Conservation (phyloP, 2,329 filamentous ascomycete genomes). For the Epichloe sp. region DNA sequence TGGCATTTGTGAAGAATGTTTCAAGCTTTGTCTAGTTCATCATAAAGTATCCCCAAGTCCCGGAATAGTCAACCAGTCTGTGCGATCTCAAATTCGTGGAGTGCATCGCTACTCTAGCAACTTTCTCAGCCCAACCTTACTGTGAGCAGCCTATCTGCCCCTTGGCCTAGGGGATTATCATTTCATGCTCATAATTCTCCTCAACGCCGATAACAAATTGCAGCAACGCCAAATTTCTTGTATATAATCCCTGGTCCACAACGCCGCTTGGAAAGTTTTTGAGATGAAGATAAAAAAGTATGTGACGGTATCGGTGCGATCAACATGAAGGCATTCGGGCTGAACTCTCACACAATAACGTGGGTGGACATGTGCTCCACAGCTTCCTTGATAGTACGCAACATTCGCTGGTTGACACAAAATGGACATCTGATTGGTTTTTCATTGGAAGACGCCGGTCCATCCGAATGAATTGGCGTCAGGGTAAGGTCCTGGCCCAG, state of each 20-base stretch:
- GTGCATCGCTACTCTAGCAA: not conserved
- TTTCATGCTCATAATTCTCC: not conserved
- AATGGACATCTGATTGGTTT: conserved; percentile 44
- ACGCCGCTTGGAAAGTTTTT: not conserved
- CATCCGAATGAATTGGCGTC: conserved; percentile 40
- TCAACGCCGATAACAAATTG: not conserved
- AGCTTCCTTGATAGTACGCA: conserved; percentile 46
- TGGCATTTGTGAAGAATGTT: not conserved
- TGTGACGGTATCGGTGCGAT: not conserved
- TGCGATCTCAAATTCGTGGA: no score
- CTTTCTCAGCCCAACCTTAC: not conserved
- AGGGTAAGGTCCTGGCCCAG: conserved; percentile 32
- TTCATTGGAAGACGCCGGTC: conserved; percentile 31
- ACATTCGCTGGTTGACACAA: conserved; percentile 48
- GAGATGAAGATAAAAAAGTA: not conserved
- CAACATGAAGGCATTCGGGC: not conserved
- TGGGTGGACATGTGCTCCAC: conserved; percentile 51
- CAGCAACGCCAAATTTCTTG: not conserved
- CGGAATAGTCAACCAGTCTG: no score
- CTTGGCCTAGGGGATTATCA: not conserved
- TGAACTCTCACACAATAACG: conserved; percentile 34
- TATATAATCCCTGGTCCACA: not conserved
- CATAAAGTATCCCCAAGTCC: no score
- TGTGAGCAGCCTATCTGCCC: not conserved
- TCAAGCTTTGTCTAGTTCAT: no score